A percentile compares a stretch with the other conserved stretches of the same genome.
phyloP scores from a whole-genome alignment of 257 asterid genomes.

The Solanum clarkiae region DNA sequence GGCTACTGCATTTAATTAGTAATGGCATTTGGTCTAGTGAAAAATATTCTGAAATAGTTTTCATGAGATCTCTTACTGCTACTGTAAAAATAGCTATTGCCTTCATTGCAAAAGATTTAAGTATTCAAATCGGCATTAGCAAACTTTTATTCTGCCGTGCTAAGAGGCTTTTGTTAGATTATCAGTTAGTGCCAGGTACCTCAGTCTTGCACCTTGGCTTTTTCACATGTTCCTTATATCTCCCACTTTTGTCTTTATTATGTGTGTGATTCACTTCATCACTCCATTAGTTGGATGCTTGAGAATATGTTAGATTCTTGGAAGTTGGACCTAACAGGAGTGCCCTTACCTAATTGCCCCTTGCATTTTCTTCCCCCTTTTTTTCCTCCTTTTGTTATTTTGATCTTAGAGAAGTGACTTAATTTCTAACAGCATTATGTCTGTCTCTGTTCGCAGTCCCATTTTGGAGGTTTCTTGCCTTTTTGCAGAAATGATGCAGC shows the following conservation, averaged over 20 bases:
- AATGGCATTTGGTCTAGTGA: not conserved
- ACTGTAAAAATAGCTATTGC: not conserved
- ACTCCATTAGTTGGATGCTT: not conserved
- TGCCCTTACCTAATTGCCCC: not conserved
- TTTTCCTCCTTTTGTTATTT: not conserved
- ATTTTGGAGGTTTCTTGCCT: conserved; percentile 73
- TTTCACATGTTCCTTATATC: not conserved
- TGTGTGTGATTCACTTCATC: not conserved
- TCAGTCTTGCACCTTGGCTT: not conserved
- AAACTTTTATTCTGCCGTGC: not conserved
- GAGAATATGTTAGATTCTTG: not conserved
- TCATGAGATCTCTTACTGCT: not conserved
- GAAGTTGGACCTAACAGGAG: not conserved
- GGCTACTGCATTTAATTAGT: not conserved
- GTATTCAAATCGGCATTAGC: not conserved
- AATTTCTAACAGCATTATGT: not conserved
- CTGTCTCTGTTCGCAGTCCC: conserved; percentile 45
- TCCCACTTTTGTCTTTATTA: not conserved
- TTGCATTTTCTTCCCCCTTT: not conserved
- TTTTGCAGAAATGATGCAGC: conserved; percentile 95
- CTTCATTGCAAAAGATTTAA: not conserved
- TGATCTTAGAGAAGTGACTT: not conserved
- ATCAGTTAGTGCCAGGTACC: not conserved
- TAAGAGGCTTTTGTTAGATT: not conserved
- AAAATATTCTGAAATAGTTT: not conserved